Evolutionary conservation across 352 stramenopile genomes (phyloP), one percentile per base, ranked within the genome.

Genomic region (Pythium aristosporum): DNA sequence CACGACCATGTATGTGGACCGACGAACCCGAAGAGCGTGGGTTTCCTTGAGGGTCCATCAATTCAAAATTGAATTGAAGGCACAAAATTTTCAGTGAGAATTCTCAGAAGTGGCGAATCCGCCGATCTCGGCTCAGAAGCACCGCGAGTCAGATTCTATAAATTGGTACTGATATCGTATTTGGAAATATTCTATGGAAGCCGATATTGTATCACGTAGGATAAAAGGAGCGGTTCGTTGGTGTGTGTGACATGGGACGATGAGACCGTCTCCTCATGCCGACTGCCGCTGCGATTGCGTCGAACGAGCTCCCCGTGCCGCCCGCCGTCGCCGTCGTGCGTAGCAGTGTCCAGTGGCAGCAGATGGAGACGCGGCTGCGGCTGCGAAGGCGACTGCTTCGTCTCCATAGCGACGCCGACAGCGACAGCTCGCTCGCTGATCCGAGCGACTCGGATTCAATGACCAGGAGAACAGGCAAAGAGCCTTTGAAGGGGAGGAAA

Each of bases 301-400:
- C 5, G 25, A 30, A 30, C 25, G 25, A 30, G 25, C 30, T 47
- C 21, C n/a, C 41, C 16, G 18, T 28, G 13, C 41, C 25, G 13
- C 25, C 43, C 6, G 25, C 56, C 9, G 46, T 34, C 5, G 46
- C 41, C 5, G 8, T 50, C 21, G 36, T 50, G 16, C 47, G 44
- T 18, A 34, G 30, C 30, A 55, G 43, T 32, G 32, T 20, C 4
- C 6, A 42, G 28, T 54, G 62, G 8, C 56, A 50, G 25, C 55
- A 65, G 57, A 83, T 80, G 75, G 70, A 80, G 65, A 79, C 75
- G 41, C 65, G 75, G 16, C 61, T 80, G 28, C 67, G 72, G 10
- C 60, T 83, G 15, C 67, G 75, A 9, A 65, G 63, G n/a, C 61
- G 72, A 0, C 57, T 83, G 49, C 73, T 83, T n/a, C 75, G 75